Conservation (phyloP, 768 basidiomycete species). For the Amanita rubescens region DNA sequence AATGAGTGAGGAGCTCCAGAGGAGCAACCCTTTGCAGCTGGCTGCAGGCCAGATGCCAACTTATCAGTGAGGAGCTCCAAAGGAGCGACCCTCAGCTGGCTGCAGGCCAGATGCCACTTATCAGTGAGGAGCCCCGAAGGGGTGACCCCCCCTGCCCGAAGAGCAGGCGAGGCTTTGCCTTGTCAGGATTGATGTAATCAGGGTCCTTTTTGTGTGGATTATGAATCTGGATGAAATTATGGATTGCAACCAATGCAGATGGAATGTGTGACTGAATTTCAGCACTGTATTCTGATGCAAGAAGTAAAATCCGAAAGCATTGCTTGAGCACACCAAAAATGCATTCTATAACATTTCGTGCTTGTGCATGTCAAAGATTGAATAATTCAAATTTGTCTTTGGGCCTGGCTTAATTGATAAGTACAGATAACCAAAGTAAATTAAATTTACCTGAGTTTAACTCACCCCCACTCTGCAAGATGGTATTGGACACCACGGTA, state of each 20-base stretch:
- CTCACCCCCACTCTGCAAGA: conserved; percentile 26
- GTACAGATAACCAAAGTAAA: conserved; percentile 6
- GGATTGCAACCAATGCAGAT: conserved; percentile 16
- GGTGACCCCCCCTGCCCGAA: too few species aligned
- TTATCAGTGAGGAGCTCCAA: too few species aligned
- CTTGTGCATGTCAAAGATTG: conserved; percentile 32
- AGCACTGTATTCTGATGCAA: conserved; percentile 15
- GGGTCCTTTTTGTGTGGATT: conserved; percentile 14
- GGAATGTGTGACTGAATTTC: conserved; percentile 17
- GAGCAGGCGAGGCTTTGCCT: too few species aligned
- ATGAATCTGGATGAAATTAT: conserved; percentile 20
- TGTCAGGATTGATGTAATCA: too few species aligned
- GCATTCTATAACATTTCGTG: conserved; percentile 29
- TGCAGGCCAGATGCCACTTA: too few species aligned
- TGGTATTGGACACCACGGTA: conserved; percentile 26
- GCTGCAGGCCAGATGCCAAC: too few species aligned
- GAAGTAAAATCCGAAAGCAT: conserved; percentile 13
- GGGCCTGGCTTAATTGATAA: conserved; percentile 19
- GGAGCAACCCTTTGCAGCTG: too few species aligned
- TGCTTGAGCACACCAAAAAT: conserved; percentile 32
- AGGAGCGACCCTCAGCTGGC: too few species aligned
- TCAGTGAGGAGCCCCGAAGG: too few species aligned
- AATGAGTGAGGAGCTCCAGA: too few species aligned
- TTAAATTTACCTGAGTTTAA: conserved; percentile 10
- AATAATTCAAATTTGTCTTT: conserved; percentile 30